A percentile compares a stretch with the other conserved stretches of the same genome.
Evolutionary conservation across 1,284 basidiomycete genomes (phyloP).

Genomic region (Tremellales sp.): DNA sequence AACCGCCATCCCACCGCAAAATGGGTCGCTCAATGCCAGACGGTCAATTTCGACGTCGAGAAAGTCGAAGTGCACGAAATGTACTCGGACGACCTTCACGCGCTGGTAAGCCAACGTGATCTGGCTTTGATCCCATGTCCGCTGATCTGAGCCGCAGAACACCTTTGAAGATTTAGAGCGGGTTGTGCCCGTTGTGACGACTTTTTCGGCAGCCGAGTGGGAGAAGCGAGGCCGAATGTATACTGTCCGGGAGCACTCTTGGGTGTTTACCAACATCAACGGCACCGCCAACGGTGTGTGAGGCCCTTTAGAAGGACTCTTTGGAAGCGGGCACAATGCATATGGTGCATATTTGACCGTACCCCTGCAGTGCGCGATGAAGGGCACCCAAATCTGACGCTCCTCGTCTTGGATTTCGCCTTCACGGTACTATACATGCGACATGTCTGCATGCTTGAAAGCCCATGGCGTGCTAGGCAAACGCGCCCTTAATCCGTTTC

Average conservation of each 20-base stretch:
- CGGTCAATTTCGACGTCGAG: slow-evolving; percentile 22
- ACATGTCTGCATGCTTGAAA: too few relatives aligned
- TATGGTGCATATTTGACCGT: too few relatives aligned
- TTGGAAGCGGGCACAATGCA: too few relatives aligned
- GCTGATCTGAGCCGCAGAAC: slow-evolving; percentile 22
- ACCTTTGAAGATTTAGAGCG: slow-evolving; percentile 29
- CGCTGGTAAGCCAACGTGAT: slow-evolving; percentile 29
- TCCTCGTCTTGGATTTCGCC: too few relatives aligned
- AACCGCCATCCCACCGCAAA: slow-evolving; percentile 38
- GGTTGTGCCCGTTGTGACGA: slow-evolving; percentile 20
- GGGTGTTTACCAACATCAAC: slow-evolving; percentile 38
- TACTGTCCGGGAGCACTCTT: slow-evolving; percentile 36
- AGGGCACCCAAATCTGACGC: too few relatives aligned
- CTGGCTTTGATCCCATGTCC: slow-evolving; percentile 5
- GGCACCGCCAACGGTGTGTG: too few relatives aligned
- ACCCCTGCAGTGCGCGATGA: too few relatives aligned
- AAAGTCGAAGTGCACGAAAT: slow-evolving; percentile 32
- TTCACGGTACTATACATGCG: too few relatives aligned
- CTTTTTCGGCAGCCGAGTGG: slow-evolving; percentile 21
- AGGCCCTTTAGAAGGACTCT: too few relatives aligned
- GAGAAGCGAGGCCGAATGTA: slow-evolving; percentile 6
- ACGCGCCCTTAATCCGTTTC: background rate
- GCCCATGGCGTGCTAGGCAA: too few relatives aligned
- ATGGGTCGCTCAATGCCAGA: slow-evolving; percentile 22
- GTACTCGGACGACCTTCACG: slow-evolving; percentile 37